Base-by-base conservation (phyloP, 2,329 filamentous ascomycete genomes). In the Aureobasidium zeae region DNA sequence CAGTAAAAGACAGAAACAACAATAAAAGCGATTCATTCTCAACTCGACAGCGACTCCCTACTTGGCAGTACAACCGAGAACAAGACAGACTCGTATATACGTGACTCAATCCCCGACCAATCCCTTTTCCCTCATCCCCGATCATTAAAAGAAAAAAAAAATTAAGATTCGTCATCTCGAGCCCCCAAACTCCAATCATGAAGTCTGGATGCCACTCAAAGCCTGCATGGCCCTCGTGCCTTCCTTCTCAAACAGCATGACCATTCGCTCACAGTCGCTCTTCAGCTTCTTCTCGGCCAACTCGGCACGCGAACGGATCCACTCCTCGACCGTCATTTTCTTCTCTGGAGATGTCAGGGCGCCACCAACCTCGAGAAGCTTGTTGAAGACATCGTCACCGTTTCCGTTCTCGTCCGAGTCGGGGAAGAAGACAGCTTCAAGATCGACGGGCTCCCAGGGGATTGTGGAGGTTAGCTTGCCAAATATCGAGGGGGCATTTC, bases 291-390 rank as follows among this genome's bases (percentile, higher is more conserved):
- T 77, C 67, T 96, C 88, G 0, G 85, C 86, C 57, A 81, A 71
- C 48, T 74, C 73, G 0, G 91, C 91, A 52, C 91, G 88, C 63
- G 81, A 76, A 46, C 79, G 70, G 28, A 98, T 83, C 86, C 89
- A 98, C 62, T 95, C 80, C 61, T 94, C 86, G 0, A 96, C 86
- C 4, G 80, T 89, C 88, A 98, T 94, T 26, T 74, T 70, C 68
- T 83, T 87, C 67, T 96, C 91, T 0, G 79, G 76, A 42, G 74
- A 83, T 2, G 76, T 81, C 42, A 98, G 64, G 11, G 74, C 74
- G 0, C 70, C 70, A 10, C 76, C 77, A 28, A 72, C 68, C 10
- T 45, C 46, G 2, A 44, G 29, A 7, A 50, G 13, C 10, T 57
- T 61, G 45, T 67, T 69, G 12, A 81, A 59, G 19, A 77, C 65